Evolutionary conservation across 805 yeast genomes (phyloP), one percentile per base, ranked within the genome.

Genomic region (Pichia nanzhaoensis): DNA sequence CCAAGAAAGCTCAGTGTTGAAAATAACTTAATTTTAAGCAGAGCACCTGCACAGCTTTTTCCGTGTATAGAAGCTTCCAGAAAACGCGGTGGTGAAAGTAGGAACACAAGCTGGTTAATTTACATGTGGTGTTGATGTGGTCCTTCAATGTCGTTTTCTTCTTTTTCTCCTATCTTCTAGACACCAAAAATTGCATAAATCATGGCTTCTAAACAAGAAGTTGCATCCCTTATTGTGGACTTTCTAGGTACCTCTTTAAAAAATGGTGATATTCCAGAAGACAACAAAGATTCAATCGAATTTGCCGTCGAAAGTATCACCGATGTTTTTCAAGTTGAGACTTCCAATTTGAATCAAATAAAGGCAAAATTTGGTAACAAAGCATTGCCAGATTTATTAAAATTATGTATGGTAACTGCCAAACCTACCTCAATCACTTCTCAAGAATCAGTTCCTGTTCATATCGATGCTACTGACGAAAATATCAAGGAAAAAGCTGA

Each of bases 291-390:
- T 55, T 87, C 96, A 9, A 72, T 91, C 55, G 96, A 89, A 53
- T 95, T 91, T 42, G 98, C 98, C 49, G 75, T 89, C 53, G 96
- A 88, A 59, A 88, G 97, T 69, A 78, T 93, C 47, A 78, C 85
- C 20, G 98, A 90, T 56, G 88, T 95, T 10, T 91, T 83, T 61
- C 80, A 72, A 41, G 80, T 90, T 21, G 71, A 73, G 31, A 55
- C 64, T 31, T 58, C 60, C 28, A 55, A 61, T 5, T 50, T 64
- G 5, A 58, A 57, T 32, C 54, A 60, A 2, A 49, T 66, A 8
- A 51, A 67, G 12, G 49, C 63, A 17, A 72, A 65, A 50, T 78
- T 73, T 57, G 68, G 62, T 32, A 82, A 77, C 39, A 73, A 70
- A 56, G 58, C 66, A 10, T 71, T 80, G 53, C 51, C 55, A 24